Base-by-base conservation (phyloP, 2,329 filamentous ascomycete species). In the Diatrype stigma region DNA sequence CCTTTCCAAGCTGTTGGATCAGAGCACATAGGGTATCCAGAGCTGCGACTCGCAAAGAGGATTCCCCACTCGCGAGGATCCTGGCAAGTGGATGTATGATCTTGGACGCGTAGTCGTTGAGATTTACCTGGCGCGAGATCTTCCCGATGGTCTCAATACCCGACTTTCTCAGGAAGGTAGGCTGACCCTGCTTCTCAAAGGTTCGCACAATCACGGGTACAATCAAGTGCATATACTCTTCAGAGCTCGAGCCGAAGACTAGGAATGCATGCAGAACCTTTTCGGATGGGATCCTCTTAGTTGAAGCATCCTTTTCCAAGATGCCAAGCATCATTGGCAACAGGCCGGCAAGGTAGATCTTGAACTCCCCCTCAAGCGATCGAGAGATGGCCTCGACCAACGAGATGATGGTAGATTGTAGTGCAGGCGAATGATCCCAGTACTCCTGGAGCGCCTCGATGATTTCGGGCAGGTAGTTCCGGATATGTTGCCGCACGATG, bases 171-270 rank as follows among this genome's bases (percentile, higher is more conserved):
- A 96, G 83, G 52, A 86, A 86, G 1, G 82, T 75, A 7, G 91
- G 90, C 56, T 95, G 89, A 11, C 87, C 85, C 30, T 87, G 82
- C 64, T 90, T 95, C 67, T 99, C 93, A 63, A 99, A 97, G 46
- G 96, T 88, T 42, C 88, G 85, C 8, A 99, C 92, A 63, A 99
- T 91, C 34, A 96, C 90, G 0, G 94, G 94, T 47, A 99, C 90
- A 59, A 99, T 97, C 48, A 99, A 78, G 67, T 99, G 94, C 94
- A 99, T 99, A 68, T 99, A 99, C 67, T 99, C 94, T 67, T 99
- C 94, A 11, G 89, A 89, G 63, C 92, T 97, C 0, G 92, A 87
- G 1, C 95, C 95, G 66, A 99, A 99, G 1, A 99, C 89, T 26
- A 99, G 74, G 69, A 99, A 96, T 0, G 93, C 92, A 66, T 97